phyloP scores from a whole-genome alignment of 169 alveolate genomes.

The Toxoplasma gondii region DNA sequence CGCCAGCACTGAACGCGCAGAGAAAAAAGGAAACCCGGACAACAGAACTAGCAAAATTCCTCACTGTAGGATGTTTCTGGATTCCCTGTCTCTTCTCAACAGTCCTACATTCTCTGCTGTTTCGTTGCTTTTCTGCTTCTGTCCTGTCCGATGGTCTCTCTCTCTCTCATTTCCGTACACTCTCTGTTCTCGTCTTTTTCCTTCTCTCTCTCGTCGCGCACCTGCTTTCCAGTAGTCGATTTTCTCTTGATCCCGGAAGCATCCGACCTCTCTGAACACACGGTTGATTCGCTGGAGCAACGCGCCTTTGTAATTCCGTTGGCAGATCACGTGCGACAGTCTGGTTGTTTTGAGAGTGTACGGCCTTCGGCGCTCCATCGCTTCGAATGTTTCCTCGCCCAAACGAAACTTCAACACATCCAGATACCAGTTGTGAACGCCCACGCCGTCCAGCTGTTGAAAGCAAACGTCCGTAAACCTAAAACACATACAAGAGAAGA shows the following conservation, averaged over 20 bases:
- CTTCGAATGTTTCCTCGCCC: conserved; percentile 79
- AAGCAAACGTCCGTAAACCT: conserved; percentile 82
- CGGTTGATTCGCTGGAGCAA: conserved; percentile 55
- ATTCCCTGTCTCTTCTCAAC: not conserved
- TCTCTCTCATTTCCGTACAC: not conserved
- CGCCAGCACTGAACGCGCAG: not conserved
- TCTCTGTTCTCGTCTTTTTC: not conserved
- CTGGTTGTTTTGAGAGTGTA: conserved; percentile 80
- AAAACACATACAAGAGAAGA: not conserved
- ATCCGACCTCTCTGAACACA: conserved; percentile 56
- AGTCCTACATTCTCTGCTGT: too few relatives aligned
- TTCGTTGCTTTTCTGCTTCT: too few relatives aligned
- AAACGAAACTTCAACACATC: conserved; percentile 80
- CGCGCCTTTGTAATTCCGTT: conserved; percentile 47
- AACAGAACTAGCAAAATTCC: not conserved
- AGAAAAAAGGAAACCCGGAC: not conserved
- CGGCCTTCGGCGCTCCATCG: conserved; percentile 78
- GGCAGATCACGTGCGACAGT: conserved; percentile 81
- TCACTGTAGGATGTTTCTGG: not conserved
- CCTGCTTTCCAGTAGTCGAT: conserved; percentile 60
- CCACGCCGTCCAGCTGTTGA: conserved; percentile 81
- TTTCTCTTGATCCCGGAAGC: conserved; percentile 57
- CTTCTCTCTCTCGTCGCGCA: not conserved
- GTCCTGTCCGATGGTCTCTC: too few relatives aligned
- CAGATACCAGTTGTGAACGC: conserved; percentile 82